Evolutionary conservation across 768 basidiomycete genomes (phyloP).

Genomic region (Suillus ampliporus): DNA sequence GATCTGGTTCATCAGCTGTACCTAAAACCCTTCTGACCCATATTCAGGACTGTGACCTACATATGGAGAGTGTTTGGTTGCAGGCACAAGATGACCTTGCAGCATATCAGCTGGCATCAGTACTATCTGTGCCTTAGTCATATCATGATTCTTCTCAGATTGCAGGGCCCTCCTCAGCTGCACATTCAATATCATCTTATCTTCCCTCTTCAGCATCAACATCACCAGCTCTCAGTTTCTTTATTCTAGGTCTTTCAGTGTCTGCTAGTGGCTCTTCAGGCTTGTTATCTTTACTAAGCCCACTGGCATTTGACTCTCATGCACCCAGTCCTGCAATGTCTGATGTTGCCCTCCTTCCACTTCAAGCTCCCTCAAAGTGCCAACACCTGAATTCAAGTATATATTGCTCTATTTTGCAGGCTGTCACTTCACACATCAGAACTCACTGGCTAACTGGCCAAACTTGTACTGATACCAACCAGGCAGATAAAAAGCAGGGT

Average conservation of each 20-base stretch:
- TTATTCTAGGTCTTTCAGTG: background rate
- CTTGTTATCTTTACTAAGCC: background rate
- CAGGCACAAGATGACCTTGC: background rate
- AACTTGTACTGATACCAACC: constrained; percentile 5
- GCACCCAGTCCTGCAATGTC: constrained; percentile 7
- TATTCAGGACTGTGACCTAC: constrained; percentile 7
- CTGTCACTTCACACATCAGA: background rate
- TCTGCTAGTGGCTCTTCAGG: background rate
- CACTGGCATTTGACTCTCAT: background rate
- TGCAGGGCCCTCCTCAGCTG: background rate
- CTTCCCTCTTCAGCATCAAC: background rate
- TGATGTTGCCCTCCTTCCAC: background rate
- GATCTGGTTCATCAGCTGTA: constrained; percentile 17
- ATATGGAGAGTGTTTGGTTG: constrained; percentile 5
- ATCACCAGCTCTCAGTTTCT: background rate
- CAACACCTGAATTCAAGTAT: constrained; percentile 7
- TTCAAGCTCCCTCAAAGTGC: constrained; percentile 1
- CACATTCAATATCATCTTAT: background rate
- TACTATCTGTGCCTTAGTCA: background rate
- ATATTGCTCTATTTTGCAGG: background rate
- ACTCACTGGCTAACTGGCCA: background rate
- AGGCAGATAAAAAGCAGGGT: background rate
- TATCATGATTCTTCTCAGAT: background rate
- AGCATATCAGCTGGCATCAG: background rate
- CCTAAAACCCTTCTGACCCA: constrained; percentile 15